These are phyloP conservation scores for Coemansia sp. DNA, from an alignment of 192 early-diverging fungal genomes.

Conservation along the genomic window DNA sequence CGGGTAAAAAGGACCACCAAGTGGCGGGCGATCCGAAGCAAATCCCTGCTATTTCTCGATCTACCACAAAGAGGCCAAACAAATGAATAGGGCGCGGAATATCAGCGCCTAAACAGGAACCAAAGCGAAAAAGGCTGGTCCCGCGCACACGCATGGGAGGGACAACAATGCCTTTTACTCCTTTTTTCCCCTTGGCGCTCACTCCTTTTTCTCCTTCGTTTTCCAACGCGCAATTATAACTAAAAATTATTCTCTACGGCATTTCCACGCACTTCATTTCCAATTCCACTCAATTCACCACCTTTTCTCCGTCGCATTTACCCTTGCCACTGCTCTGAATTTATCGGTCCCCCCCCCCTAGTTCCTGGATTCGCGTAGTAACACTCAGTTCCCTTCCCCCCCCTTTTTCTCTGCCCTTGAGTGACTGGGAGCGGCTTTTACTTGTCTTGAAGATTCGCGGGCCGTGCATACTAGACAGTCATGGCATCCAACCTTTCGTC, in stretches of 20 bases:
- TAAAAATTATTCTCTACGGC: background rate
- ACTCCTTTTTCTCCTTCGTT: background rate
- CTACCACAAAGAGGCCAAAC: background rate
- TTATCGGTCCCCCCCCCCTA: background rate
- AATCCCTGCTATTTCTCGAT: slow-evolving; percentile 5
- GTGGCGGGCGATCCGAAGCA: background rate
- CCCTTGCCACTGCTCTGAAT: background rate
- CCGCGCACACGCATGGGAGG: background rate
- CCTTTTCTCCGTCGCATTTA: background rate
- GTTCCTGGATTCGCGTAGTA: background rate
- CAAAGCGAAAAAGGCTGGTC: background rate
- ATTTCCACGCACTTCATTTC: slow-evolving; percentile 4
- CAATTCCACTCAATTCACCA: background rate
- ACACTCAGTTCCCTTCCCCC: background rate
- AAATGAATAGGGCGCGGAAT: background rate
- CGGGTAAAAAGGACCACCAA: background rate
- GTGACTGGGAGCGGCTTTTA: background rate
- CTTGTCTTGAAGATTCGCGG: background rate
- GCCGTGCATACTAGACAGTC: background rate
- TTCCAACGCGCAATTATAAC: background rate
- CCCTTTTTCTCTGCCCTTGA: background rate
- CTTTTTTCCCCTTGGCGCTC: background rate
- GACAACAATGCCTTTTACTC: background rate
- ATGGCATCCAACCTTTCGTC: slow-evolving; percentile 1
- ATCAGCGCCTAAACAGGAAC: slow-evolving; percentile 3